Conservation (phyloP, 75 land plant genomes). For the Chamaecyparis obtusa region DNA sequence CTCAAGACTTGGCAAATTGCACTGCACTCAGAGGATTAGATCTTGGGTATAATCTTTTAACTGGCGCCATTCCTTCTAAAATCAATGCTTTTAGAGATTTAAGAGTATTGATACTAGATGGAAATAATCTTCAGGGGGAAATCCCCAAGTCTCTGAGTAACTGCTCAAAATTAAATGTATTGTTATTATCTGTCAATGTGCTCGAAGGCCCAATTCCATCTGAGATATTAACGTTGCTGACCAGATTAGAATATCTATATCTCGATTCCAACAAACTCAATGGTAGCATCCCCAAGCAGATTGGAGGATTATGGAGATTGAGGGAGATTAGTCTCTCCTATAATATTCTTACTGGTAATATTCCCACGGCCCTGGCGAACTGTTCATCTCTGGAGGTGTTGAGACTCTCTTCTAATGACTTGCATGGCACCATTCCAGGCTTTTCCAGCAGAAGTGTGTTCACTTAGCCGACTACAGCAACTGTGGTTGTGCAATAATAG, state of each 20-base stretch:
- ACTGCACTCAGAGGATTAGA: constrained; percentile 9
- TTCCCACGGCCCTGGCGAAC: no score
- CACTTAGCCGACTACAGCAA: no score
- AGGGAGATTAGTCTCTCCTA: background rate
- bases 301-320: background rate
- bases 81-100: constrained; percentile 12
- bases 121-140: constrained; percentile 20
- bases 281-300: background rate
- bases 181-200: no score
- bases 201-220: no score
- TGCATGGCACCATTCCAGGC: no score
- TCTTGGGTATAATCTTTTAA: constrained; percentile 17
- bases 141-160: constrained; percentile 12
- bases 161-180: background rate
- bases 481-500: no score
- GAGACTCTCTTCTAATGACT: no score
- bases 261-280: no score
- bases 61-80: constrained; percentile 20
- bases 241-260: no score
- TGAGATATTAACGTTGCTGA: no score
- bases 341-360: background rate
- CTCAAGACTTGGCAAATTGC: background rate
- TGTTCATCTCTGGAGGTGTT: no score
- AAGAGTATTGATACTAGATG: constrained; percentile 12
- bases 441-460: no score